phyloP scores from a whole-genome alignment of 768 basidiomycete genomes.

The Boletus rufocinnamomeus region DNA sequence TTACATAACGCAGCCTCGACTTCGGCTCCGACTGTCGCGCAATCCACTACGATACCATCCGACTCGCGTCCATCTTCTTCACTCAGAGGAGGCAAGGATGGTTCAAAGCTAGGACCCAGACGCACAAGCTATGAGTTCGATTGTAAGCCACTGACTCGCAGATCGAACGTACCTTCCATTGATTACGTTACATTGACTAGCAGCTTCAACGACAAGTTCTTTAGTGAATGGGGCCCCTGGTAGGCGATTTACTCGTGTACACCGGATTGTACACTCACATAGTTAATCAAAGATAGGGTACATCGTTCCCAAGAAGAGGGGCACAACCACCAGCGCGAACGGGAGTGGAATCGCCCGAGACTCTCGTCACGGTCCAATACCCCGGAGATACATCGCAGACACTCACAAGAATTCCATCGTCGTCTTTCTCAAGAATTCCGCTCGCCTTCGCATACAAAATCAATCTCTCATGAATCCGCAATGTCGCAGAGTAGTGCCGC shows the following conservation, averaged over 20 bases:
- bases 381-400: slow-evolving; percentile 28
- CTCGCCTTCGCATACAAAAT: slow-evolving; percentile 27
- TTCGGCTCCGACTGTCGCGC: slow-evolving; percentile 6
- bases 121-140: slow-evolving; percentile 16
- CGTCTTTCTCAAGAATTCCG: slow-evolving; percentile 32
- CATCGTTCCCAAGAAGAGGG: slow-evolving; percentile 34
- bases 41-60: slow-evolving; percentile 6
- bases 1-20: slow-evolving; percentile 17
- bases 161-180: background rate
- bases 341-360: slow-evolving; percentile 47
- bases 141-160: slow-evolving; percentile 16
- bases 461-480: slow-evolving; percentile 20
- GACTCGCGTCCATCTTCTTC: slow-evolving; percentile 20
- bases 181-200: background rate
- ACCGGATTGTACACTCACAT: slow-evolving; percentile 4
- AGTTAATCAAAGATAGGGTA: slow-evolving; percentile 27
- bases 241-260: slow-evolving; percentile 23
- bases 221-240: slow-evolving; percentile 18
- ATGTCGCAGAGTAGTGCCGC: slow-evolving; percentile 12
- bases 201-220: slow-evolving; percentile 35
- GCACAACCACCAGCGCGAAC: slow-evolving; percentile 46
- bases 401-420: slow-evolving; percentile 30
- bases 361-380: slow-evolving; percentile 26
- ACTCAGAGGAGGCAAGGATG: slow-evolving; percentile 4
- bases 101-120: slow-evolving; percentile 7